phyloP scores from a whole-genome alignment of 2,329 filamentous ascomycete species.

The Davidsoniella virescens region DNA sequence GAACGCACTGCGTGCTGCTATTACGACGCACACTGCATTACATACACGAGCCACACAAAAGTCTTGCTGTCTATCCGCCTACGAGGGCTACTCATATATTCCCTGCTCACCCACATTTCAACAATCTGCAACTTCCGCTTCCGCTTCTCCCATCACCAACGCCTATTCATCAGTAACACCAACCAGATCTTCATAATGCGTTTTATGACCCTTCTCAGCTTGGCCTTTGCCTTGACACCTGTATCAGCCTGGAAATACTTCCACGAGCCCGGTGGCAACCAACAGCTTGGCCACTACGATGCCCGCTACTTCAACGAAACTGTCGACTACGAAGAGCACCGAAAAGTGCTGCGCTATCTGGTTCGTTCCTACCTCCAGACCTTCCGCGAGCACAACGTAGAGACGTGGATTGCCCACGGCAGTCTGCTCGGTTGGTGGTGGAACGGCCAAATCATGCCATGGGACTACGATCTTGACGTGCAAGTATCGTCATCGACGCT shows the following conservation, averaged over 20 bases:
- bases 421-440: constrained; percentile 82
- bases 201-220: constrained; percentile 7
- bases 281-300: constrained; percentile 58
- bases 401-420: constrained; percentile 79
- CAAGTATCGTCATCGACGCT: constrained; percentile 57
- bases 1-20: too few relatives aligned
- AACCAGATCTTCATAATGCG: constrained; percentile 9
- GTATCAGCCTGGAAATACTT: constrained; percentile 39
- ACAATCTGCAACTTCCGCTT: too few relatives aligned
- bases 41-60: too few relatives aligned
- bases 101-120: too few relatives aligned
- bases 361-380: constrained; percentile 58
- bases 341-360: constrained; percentile 50
- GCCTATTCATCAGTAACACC: neutral
- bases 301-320: constrained; percentile 46
- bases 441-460: constrained; percentile 62
- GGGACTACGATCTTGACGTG: constrained; percentile 74
- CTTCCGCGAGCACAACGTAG: constrained; percentile 46
- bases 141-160: too few relatives aligned
- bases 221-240: constrained; percentile 10
- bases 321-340: constrained; percentile 51
- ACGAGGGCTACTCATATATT: too few relatives aligned
- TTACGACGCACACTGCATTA: too few relatives aligned
- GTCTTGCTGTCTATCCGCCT: too few relatives aligned
- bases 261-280: constrained; percentile 43